phyloP scores from a whole-genome alignment of 257 asterid genomes.

The Solanum pennellii region DNA sequence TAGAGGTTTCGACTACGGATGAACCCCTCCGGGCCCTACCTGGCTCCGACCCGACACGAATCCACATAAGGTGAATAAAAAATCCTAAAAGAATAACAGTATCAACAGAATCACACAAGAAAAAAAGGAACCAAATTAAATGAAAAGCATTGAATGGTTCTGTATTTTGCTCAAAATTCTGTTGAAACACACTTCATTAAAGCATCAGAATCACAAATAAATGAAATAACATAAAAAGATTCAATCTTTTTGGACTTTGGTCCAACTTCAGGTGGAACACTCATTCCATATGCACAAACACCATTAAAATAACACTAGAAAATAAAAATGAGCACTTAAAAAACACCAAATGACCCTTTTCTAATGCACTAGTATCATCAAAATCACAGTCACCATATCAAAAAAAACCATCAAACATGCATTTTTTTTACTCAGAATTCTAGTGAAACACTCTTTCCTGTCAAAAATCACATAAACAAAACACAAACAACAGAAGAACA shows the following conservation, averaged over 20 bases:
- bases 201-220: neutral
- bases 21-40: neutral
- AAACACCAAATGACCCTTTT: neutral
- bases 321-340: neutral
- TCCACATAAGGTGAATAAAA: neutral
- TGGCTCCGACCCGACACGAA: neutral
- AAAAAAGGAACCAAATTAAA: neutral
- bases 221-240: neutral
- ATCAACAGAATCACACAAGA: neutral
- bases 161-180: neutral
- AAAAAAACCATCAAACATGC: neutral
- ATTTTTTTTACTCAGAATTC: neutral
- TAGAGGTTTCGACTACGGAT: neutral
- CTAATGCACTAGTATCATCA: neutral
- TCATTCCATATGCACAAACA: conserved; percentile 33
- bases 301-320: neutral
- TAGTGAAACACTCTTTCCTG: neutral
- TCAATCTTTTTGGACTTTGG: neutral
- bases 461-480: neutral
- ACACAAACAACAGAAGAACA: neutral
- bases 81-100: neutral
- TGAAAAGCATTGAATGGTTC: neutral
- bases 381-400: neutral
- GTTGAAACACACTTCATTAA: neutral
- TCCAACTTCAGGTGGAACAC: conserved; percentile 2